Evolutionary conservation across 2,329 filamentous ascomycete genomes (phyloP).

Genomic region (Tolypocladium tropicale): DNA sequence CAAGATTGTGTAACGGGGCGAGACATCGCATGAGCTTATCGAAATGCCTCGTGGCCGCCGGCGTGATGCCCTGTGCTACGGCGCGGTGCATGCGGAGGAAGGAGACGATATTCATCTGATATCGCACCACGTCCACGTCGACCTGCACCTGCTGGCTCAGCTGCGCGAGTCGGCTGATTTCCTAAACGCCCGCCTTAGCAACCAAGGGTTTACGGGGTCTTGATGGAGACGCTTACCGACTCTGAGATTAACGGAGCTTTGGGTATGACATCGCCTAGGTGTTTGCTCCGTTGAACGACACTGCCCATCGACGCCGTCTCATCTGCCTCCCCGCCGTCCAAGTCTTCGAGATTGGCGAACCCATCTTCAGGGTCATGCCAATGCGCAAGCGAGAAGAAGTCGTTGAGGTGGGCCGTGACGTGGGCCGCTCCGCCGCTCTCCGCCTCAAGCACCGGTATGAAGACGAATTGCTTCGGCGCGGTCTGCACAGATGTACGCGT

Average conservation of each 20-base stretch:
- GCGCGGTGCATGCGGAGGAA: conserved; percentile 85
- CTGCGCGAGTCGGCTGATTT: conserved; percentile 50
- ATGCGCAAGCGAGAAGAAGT: conserved; percentile 82
- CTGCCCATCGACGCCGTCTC: conserved; percentile 30
- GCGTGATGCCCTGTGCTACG: conserved; percentile 67
- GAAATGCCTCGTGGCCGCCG: conserved; percentile 70
- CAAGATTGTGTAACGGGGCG: conserved; percentile 69
- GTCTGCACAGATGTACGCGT: conserved; percentile 63
- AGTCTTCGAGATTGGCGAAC: conserved; percentile 63
- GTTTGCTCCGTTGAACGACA: conserved; percentile 30
- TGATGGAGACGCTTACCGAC: conserved; percentile 22
- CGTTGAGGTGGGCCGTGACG: conserved; percentile 55
- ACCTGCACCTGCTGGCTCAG: conserved; percentile 49
- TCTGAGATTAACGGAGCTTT: conserved; percentile 28
- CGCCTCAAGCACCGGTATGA: conserved; percentile 60
- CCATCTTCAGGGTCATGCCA: conserved; percentile 66
- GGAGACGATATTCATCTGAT: conserved; percentile 77
- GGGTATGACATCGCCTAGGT: conserved; percentile 7
- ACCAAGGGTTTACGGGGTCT: neutral
- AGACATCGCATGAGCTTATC: conserved; percentile 59
- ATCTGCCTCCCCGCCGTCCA: conserved; percentile 17
- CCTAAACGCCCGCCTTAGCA: conserved; percentile 21
- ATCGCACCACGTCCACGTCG: conserved; percentile 69
- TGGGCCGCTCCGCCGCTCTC: conserved; percentile 33
- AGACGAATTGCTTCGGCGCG: conserved; percentile 68